Evolutionary conservation across 371 early-diverging fungal genomes (phyloP).

Genomic region (Syncephalis plumigaleata): DNA sequence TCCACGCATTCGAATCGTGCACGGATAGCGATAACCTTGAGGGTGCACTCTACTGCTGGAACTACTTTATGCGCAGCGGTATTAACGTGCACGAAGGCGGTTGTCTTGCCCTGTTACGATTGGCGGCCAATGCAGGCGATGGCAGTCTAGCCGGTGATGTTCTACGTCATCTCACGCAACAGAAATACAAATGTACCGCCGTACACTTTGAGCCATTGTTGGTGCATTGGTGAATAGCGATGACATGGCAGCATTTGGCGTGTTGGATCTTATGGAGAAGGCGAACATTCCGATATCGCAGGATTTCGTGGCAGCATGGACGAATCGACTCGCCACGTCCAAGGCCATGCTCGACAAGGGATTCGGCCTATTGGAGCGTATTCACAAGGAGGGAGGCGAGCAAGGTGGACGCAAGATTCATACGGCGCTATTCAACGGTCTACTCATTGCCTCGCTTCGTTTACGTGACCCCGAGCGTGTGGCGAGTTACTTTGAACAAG

Average conservation of each 20-base stretch:
- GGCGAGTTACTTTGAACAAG: conserved; percentile 26
- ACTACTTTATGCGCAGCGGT: background rate
- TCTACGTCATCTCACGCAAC: conserved; percentile 28
- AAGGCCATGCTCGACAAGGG: conserved; percentile 16
- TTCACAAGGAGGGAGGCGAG: conserved; percentile 18
- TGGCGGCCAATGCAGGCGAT: conserved; percentile 39
- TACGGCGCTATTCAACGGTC: conserved; percentile 37
- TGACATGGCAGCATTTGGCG: conserved; percentile 40
- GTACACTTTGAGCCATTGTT: conserved; percentile 50
- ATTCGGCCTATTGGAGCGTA: conserved; percentile 27
- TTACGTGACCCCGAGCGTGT: conserved; percentile 29
- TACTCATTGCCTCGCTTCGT: conserved; percentile 33
- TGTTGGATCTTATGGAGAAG: conserved; percentile 41
- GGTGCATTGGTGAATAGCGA: conserved; percentile 39
- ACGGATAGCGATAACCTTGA: background rate
- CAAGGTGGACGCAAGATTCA: conserved; percentile 27
- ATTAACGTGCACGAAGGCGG: conserved; percentile 26
- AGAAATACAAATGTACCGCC: conserved; percentile 34
- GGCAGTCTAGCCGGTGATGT: conserved; percentile 33
- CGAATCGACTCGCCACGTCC: conserved; percentile 2
- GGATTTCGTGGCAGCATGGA: conserved; percentile 21
- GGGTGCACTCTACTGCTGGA: background rate
- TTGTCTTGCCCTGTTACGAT: conserved; percentile 29
- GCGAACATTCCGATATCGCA: conserved; percentile 23
- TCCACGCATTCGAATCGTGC: background rate